A percentile compares a stretch with the other conserved stretches of the same genome.
Evolutionary conservation across 2,329 filamentous ascomycete genomes (phyloP).

Genomic region (Ophiocordyceps camponoti-rufipedis): DNA sequence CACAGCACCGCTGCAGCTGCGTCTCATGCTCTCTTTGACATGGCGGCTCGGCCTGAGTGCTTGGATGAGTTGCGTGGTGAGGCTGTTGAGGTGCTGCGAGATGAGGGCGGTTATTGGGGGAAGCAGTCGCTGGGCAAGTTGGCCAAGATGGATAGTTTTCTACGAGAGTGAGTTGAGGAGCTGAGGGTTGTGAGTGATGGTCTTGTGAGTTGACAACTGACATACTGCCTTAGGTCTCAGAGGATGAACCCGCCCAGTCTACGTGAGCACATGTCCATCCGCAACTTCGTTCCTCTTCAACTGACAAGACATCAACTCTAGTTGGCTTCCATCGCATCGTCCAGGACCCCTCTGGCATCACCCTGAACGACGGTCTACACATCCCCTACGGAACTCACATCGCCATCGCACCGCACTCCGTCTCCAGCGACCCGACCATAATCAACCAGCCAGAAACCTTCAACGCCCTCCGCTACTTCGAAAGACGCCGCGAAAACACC

Average conservation of each 20-base stretch:
- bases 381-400: slow-evolving; percentile 2
- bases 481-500: slow-evolving; percentile 1
- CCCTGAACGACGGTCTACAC: slow-evolving; percentile 2
- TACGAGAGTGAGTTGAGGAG: slow-evolving; percentile 2
- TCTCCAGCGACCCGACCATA: slow-evolving; percentile 1
- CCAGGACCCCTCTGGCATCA: slow-evolving; percentile 3
- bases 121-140: slow-evolving; percentile 2
- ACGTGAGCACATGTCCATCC: neutral
- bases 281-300: neutral
- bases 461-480: slow-evolving; percentile 3
- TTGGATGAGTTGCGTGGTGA: slow-evolving; percentile 1
- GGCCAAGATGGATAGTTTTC: slow-evolving; percentile 4
- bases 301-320: neutral
- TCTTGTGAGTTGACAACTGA: neutral
- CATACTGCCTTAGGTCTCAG: slow-evolving; percentile 3
- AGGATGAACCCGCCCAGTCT: slow-evolving; percentile 2
- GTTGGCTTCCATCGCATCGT: slow-evolving; percentile 4
- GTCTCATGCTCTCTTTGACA: slow-evolving; percentile 2
- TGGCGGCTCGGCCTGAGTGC: slow-evolving; percentile 1
- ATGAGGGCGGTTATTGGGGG: neutral
- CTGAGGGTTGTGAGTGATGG: neutral
- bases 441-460: slow-evolving; percentile 1
- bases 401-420: slow-evolving; percentile 1
- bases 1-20: slow-evolving; percentile 4
- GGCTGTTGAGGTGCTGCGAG: neutral